These are phyloP conservation scores for Penicillium steckii DNA, from an alignment of 495 filamentous ascomycete species.

Conservation along the genomic window DNA sequence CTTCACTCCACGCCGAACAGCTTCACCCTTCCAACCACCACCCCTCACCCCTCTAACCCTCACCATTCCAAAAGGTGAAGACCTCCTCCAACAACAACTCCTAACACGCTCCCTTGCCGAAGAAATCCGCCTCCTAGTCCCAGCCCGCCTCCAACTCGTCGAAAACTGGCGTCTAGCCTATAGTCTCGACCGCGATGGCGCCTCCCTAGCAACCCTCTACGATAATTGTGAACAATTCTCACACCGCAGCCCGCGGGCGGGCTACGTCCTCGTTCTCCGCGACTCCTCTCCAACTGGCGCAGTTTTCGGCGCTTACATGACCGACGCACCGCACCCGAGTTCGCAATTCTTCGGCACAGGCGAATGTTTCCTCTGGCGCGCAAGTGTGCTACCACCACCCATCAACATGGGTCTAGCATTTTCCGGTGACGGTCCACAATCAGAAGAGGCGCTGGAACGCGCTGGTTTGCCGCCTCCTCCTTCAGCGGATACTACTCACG, in stretches of 20 bases:
- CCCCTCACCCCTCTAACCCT: conserved; percentile 57
- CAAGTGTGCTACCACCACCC: conserved; percentile 55
- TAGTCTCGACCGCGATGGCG: conserved; percentile 90
- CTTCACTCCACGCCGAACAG: conserved; percentile 52
- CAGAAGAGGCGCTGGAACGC: conserved; percentile 38
- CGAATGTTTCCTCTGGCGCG: conserved; percentile 97
- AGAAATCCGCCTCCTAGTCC: conserved; percentile 88
- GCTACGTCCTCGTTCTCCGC: conserved; percentile 82
- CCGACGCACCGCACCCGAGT: conserved; percentile 76
- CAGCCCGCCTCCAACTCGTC: conserved; percentile 77
- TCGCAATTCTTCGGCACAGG: conserved; percentile 91
- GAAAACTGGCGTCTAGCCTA: conserved; percentile 87
- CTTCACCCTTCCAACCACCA: conserved; percentile 60
- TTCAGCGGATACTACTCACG: conserved; percentile 67
- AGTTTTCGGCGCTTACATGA: conserved; percentile 93
- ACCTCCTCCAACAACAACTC: conserved; percentile 46
- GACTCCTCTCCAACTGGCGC: conserved; percentile 58
- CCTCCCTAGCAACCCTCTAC: conserved; percentile 84
- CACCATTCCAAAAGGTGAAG: conserved; percentile 28
- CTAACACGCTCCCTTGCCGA: conserved; percentile 77
- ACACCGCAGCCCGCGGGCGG: conserved; percentile 66
- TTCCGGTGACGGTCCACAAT: conserved; percentile 22
- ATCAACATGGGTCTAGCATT: conserved; percentile 50
- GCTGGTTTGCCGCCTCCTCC: conserved; percentile 67
- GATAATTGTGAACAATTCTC: conserved; percentile 61